Percentiles rank a stretch among this genome's conserved stretches.
Evolutionary conservation across 1,284 basidiomycete species (phyloP).

Genomic region (Tetrapyrgos nigripes): DNA sequence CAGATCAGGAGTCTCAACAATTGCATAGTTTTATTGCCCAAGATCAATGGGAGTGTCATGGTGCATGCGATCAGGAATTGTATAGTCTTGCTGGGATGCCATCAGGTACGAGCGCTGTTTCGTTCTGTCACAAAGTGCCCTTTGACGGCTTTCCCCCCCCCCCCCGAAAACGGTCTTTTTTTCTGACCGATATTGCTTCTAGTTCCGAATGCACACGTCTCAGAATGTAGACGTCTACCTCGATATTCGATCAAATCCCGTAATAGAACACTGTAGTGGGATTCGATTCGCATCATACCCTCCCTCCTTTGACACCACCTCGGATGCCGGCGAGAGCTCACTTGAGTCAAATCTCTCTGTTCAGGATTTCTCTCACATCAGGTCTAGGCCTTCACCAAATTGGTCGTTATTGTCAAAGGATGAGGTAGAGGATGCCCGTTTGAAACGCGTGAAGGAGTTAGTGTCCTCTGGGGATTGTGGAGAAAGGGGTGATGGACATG

Average conservation of each 20-base stretch:
- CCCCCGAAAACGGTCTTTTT: constrained; percentile 9
- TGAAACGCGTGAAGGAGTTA: not conserved
- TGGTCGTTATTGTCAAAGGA: constrained; percentile 51
- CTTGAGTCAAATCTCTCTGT: constrained; percentile 49
- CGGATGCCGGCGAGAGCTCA: constrained; percentile 15
- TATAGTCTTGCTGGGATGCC: constrained; percentile 71
- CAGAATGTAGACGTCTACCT: constrained; percentile 65
- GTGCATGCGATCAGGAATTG: constrained; percentile 67
- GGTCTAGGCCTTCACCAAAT: constrained; percentile 74
- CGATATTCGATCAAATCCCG: constrained; percentile 68
- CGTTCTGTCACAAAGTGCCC: constrained; percentile 33
- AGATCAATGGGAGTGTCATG: constrained; percentile 71
- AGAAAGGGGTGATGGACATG: not conserved
- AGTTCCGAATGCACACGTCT: constrained; percentile 87
- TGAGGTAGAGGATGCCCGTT: not conserved
- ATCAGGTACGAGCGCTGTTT: too few species aligned
- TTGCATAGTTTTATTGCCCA: constrained; percentile 68
- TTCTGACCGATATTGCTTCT: not conserved
- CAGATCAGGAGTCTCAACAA: constrained; percentile 63
- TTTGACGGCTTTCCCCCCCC: not conserved
- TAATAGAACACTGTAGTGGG: constrained; percentile 73
- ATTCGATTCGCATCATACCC: constrained; percentile 72
- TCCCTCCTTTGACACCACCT: constrained; percentile 20
- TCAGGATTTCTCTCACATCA: constrained; percentile 86
- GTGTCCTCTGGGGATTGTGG: not conserved